These are phyloP conservation scores for Solanum medicagineum DNA, from an alignment of 257 asterid species.

Conservation along the genomic window DNA sequence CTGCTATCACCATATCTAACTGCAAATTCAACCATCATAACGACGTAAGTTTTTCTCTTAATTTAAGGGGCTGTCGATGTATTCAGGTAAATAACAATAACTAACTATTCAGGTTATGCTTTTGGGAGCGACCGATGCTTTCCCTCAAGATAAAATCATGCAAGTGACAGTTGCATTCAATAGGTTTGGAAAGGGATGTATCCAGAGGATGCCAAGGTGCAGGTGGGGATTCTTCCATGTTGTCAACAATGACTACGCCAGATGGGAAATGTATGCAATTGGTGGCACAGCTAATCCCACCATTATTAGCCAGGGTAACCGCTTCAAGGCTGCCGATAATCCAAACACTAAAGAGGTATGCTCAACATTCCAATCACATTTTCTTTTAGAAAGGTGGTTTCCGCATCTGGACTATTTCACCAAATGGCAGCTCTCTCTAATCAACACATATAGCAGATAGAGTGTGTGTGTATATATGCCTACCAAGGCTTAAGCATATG, in stretches of 20 bases:
- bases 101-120: slow-evolving; percentile 51
- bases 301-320: slow-evolving; percentile 81
- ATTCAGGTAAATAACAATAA: not conserved
- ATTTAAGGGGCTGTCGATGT: not conserved
- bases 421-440: not conserved
- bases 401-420: not conserved
- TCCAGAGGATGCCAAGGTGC: slow-evolving; percentile 85
- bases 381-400: not conserved
- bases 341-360: slow-evolving; percentile 43
- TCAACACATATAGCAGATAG: not conserved
- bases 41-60: slow-evolving; percentile 28
- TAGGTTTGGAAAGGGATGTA: slow-evolving; percentile 48
- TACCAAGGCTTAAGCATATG: too few species aligned
- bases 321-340: slow-evolving; percentile 50
- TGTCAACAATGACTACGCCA: slow-evolving; percentile 64
- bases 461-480: too few species aligned
- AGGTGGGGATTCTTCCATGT: slow-evolving; percentile 78
- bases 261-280: slow-evolving; percentile 72
- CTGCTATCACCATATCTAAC: slow-evolving; percentile 78
- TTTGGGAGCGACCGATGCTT: slow-evolving; percentile 59
- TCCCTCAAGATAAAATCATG: slow-evolving; percentile 42
- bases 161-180: slow-evolving; percentile 78
- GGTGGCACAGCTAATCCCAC: slow-evolving; percentile 77
- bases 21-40: slow-evolving; percentile 83
- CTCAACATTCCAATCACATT: not conserved